phyloP scores from a whole-genome alignment of 495 filamentous ascomycete genomes.

The Bacidia gigantensis region DNA sequence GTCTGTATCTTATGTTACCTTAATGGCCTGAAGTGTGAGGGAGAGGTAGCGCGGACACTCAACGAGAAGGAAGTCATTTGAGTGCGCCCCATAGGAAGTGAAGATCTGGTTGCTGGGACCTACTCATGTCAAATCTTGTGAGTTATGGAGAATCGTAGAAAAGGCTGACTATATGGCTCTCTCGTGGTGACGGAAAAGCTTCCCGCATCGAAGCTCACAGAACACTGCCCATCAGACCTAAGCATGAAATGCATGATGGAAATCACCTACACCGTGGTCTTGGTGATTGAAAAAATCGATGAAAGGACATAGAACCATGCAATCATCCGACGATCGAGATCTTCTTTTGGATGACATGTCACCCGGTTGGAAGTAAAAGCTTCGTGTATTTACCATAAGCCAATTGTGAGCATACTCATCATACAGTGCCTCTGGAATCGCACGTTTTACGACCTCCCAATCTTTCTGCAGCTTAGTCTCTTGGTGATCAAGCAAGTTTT shows the following conservation, averaged over 20 bases:
- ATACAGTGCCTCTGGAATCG: conserved; percentile 39
- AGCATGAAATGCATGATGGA: background rate
- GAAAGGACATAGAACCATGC: conserved; percentile 71
- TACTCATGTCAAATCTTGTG: conserved; percentile 5
- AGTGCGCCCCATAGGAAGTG: conserved; percentile 68
- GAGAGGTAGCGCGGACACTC: conserved; percentile 40
- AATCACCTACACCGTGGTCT: conserved; percentile 32
- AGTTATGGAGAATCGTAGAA: background rate
- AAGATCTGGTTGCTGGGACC: conserved; percentile 56
- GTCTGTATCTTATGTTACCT: conserved; percentile 30
- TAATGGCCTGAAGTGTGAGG: background rate
- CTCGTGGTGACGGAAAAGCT: conserved; percentile 49
- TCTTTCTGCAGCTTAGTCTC: conserved; percentile 47
- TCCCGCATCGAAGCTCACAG: conserved; percentile 41
- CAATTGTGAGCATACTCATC: conserved; percentile 54
- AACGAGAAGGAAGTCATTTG: conserved; percentile 64
- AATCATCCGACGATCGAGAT: conserved; percentile 45
- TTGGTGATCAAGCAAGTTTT: conserved; percentile 44
- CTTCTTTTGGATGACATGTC: conserved; percentile 36
- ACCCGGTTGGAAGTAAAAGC: conserved; percentile 47
- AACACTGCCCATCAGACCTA: conserved; percentile 33
- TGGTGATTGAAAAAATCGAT: conserved; percentile 82
- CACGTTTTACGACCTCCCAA: conserved; percentile 38
- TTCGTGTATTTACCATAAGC: conserved; percentile 72
- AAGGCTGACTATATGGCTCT: conserved; percentile 38